Evolutionary conservation across 805 yeast species (phyloP).

Genomic region (Metschnikowia borealis): DNA sequence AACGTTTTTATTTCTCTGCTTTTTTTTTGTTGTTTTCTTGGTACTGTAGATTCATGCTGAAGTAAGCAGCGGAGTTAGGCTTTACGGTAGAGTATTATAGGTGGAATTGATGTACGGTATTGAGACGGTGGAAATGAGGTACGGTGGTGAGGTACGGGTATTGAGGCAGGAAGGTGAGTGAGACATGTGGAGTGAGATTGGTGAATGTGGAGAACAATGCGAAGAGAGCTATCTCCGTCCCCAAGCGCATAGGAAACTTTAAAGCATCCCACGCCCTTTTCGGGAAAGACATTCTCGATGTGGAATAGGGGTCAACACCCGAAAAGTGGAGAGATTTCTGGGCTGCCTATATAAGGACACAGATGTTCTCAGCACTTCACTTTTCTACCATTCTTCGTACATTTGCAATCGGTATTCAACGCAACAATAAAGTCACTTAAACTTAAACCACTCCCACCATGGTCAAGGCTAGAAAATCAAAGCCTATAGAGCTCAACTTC

Average conservation of each 20-base stretch:
- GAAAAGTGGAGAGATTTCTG: neutral
- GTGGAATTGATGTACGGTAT: no score
- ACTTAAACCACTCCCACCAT: neutral
- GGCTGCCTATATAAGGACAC: neutral
- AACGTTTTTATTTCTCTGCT: neutral
- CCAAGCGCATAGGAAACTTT: neutral
- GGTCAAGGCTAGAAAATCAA: slow-evolving; percentile 28
- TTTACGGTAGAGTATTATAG: no score
- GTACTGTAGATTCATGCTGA: no score
- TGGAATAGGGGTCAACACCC: neutral
- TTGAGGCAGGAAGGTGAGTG: no score
- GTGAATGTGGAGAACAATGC: neutral
- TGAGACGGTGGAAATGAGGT: no score
- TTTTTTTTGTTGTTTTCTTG: no score
- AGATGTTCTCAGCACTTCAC: no score
- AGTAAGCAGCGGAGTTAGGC: no score
- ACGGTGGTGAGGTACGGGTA: no score
- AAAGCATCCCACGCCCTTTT: slow-evolving; percentile 1
- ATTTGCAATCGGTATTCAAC: no score
- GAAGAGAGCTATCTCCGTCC: neutral
- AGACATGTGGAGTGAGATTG: neutral
- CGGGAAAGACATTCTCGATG: neutral
- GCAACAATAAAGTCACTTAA: neutral
- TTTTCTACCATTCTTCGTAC: no score
- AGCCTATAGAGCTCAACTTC: slow-evolving; percentile 27